Evolutionary conservation across 352 stramenopile genomes (phyloP), one percentile per base, ranked within the genome.

Genomic region (Globisporangium alternatum): DNA sequence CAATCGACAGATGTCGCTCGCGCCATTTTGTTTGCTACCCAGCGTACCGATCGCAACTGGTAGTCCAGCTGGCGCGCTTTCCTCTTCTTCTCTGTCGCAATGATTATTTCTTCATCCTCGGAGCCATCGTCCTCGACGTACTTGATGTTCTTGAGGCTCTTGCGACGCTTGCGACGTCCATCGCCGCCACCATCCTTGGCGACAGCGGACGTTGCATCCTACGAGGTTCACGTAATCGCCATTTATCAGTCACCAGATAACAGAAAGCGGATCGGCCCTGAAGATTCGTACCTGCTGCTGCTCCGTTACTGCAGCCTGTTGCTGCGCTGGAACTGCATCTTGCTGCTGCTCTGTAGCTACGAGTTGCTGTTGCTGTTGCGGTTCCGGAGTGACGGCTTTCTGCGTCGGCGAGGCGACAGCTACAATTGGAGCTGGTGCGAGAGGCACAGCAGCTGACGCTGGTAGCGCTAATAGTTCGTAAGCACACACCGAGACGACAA

Each of bases 31-130:
- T 8, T 31, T 22, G 22, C 10, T 8, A 35, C 31, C 39, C 1
- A 72, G 12, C 76, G 62, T 68, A 89, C 77, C 53, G 65, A 47
- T 62, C 77, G 71, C 60, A 83, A 56, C 43, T 95, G 83, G 30
- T 90, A 90, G 61, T 95, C 86, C 15, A 95, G 67, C 64, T 92
- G 84, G 2, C 87, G 80, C n/a, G 86, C 83, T 4, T 78, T 75
- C 13, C 80, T 78, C 56, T 89, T 89, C 57, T 92, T 93, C 43
- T 93, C 80, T 17, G 61, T 72, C 10, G 76, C 67, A 2, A 58
- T 45, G 7, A 84, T 56, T 5, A 69, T 62, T 43, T 88, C 70
- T 63, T 95, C 86, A 51, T 70, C 80, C 48, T 95, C 86, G 2
- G 83, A 95, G 44, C 77, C 73, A 58, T 90, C 86, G 37, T 76